Percentiles rank a stretch among this genome's conserved stretches.
Evolutionary conservation across 305 asterid species (phyloP).

Genomic region (Rubia occidens): DNA sequence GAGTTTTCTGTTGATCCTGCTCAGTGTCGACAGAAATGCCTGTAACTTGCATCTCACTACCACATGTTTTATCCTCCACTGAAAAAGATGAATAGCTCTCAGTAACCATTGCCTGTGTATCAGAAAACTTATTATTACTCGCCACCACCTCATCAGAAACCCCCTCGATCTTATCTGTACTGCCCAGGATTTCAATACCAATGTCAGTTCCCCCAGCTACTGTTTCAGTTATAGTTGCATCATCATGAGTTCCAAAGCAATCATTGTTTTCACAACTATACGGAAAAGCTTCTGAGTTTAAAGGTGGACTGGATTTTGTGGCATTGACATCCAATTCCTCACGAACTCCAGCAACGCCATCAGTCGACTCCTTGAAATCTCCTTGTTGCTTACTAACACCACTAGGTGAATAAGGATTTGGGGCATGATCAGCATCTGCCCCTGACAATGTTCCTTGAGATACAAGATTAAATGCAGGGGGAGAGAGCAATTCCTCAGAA

Average conservation of each 20-base stretch:
- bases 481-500: conserved; percentile 32
- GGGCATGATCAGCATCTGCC: conserved; percentile 20
- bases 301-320: conserved; percentile 17
- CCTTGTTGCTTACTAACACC: conserved; percentile 27
- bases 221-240: conserved; percentile 14
- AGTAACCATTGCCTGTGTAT: conserved; percentile 19
- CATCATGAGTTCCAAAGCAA: conserved; percentile 16
- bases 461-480: conserved; percentile 20
- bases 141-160: conserved; percentile 13
- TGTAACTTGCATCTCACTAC: conserved; percentile 14
- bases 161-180: conserved; percentile 17
- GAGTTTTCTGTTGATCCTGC: conserved; percentile 24
- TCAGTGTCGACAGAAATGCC: conserved; percentile 27
- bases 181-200: conserved; percentile 16
- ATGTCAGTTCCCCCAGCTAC: conserved; percentile 24
- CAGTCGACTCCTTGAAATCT: conserved; percentile 19
- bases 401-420: conserved; percentile 16
- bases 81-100: conserved; percentile 23
- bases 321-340: conserved; percentile 22
- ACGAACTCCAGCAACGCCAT: conserved; percentile 17
- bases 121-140: conserved; percentile 11
- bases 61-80: conserved; percentile 22
- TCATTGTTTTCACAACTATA: conserved; percentile 17
- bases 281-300: conserved; percentile 20
- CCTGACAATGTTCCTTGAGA: conserved; percentile 20